Percentiles rank a stretch among this genome's conserved stretches.
Evolutionary conservation across 1,284 basidiomycete genomes (phyloP).

Genomic region (Sanghuangporus weigelae): DNA sequence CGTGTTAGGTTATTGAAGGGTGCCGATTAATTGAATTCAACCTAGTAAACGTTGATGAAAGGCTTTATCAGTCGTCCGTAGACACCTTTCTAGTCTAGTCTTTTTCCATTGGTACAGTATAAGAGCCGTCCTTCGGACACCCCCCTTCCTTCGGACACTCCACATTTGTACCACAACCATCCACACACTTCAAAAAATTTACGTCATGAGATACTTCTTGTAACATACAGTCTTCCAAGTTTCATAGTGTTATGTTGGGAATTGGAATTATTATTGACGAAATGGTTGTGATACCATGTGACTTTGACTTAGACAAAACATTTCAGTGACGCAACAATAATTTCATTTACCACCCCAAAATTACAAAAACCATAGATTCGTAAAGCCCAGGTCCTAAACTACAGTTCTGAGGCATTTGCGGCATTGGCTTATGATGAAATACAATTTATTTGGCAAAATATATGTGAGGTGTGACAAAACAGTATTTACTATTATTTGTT

Average conservation of each 20-base stretch:
- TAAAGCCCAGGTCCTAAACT: not conserved
- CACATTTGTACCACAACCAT: not conserved
- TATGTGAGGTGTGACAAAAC: not conserved
- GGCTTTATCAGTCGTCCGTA: too few species aligned
- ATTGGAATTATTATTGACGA: not conserved
- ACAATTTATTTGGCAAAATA: conserved; percentile 3
- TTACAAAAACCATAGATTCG: not conserved
- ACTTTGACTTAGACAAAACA: not conserved
- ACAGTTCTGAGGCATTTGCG: not conserved
- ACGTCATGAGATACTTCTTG: not conserved
- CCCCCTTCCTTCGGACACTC: too few species aligned
- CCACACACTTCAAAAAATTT: not conserved
- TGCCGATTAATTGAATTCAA: too few species aligned
- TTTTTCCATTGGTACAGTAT: too few species aligned
- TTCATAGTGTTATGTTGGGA: not conserved
- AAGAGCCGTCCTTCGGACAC: not conserved
- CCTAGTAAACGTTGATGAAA: too few species aligned
- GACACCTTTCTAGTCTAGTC: too few species aligned
- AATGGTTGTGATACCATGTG: not conserved
- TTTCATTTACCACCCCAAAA: too few species aligned
- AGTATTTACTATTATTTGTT: too few species aligned
- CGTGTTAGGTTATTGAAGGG: too few species aligned
- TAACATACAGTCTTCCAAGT: not conserved
- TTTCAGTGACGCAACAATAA: too few species aligned
- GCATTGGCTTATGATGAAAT: not conserved